These are phyloP conservation scores for Atkinsonella hypoxylon DNA, from an alignment of 2,329 filamentous ascomycete genomes.

Conservation along the genomic window DNA sequence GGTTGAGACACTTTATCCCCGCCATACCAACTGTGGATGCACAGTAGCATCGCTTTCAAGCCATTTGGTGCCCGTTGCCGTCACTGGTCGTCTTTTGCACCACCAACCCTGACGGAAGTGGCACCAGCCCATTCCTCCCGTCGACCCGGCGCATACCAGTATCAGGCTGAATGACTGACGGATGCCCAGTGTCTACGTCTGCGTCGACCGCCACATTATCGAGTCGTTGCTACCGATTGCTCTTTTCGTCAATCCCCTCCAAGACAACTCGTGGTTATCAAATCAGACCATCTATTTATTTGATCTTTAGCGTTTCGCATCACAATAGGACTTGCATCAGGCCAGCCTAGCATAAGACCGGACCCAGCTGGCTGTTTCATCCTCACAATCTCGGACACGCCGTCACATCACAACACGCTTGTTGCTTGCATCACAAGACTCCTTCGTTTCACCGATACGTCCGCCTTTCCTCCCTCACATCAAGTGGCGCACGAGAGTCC, in stretches of 20 bases:
- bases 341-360: not conserved
- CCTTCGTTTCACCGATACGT: not conserved
- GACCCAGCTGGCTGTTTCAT: not conserved
- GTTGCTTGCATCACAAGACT: no score
- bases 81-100: not conserved
- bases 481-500: not conserved
- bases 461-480: not conserved
- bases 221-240: not conserved
- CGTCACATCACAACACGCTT: no score
- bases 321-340: not conserved
- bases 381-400: not conserved
- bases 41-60: not conserved
- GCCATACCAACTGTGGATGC: not conserved
- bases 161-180: not conserved
- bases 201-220: not conserved
- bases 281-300: not conserved
- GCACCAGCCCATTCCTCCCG: not conserved
- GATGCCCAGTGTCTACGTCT: not conserved
- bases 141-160: constrained; percentile 3
- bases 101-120: not conserved
- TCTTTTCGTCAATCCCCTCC: not conserved
- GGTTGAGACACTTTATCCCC: constrained; percentile 2
- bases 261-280: not conserved
- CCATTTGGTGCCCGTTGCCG: not conserved
- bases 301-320: not conserved